Base-by-base conservation (phyloP, 2,329 filamentous ascomycete species). In the Akanthomyces dipterigenus region DNA sequence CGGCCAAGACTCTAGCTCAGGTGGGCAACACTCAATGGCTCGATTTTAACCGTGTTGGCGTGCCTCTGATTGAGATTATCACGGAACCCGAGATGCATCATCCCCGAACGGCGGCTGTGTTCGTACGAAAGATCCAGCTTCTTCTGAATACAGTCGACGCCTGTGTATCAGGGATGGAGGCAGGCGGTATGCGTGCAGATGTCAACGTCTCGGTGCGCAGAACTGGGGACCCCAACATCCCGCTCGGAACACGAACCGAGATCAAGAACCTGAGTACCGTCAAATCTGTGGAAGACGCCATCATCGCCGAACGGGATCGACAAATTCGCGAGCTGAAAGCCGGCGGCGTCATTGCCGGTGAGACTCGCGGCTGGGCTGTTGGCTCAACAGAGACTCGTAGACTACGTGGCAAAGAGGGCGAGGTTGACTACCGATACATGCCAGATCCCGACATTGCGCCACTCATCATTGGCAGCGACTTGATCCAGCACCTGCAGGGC, bases 361-460 rank as follows among this genome's bases (percentile, higher is more conserved):
- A 99, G 77, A 99, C 95, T 8, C 84, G 95, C 62, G 93, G 95
- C 6, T 99, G 93, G 92, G 89, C 91, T 1, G 82, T 96, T 26
- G 92, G 92, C 2, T 88, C 86, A 64, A 91, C 85, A 4, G 88
- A 92, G 71, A 98, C 95, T 3, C 86, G 85, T 62, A 83, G 88
- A 45, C 77, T 99, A 48, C 84, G 95, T 68, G 91, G 91, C 28
- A 99, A 99, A 73, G 95, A 98, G 73, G 95, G 95, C 53, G 93
- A 96, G 70, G 92, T 98, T 6, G 95, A 99, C 73, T 99, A 99
- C 74, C 83, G 95, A 46, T 99, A 99, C 71, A 98, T 99, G 93
- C 93, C 95, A 0, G 95, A 99, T 72, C 91, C 95, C 5, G 95
- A 99, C 71, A 80, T 99, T 16, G 82, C 85, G 0, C 91, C 95